These are phyloP conservation scores for Melampsora larici-populina DNA, from an alignment of 1,284 basidiomycete species.

Conservation along the genomic window DNA sequence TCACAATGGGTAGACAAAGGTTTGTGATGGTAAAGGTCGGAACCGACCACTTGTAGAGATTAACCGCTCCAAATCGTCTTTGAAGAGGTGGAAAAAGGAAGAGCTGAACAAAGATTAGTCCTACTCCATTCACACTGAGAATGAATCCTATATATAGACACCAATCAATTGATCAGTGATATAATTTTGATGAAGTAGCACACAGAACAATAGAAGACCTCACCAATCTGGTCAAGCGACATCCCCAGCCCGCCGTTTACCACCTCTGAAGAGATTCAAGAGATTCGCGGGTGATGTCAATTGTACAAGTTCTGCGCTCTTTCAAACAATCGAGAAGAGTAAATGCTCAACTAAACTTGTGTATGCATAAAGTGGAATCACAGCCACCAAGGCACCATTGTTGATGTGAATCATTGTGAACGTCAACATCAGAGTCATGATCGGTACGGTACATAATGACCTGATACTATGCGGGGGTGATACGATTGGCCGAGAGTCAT, in stretches of 20 bases:
- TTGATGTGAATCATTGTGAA: constrained; percentile 22
- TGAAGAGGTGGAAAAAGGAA: constrained; percentile 30
- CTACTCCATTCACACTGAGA: constrained; percentile 31
- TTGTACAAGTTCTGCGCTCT: neutral
- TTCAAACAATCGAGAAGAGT: neutral
- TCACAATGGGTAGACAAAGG: constrained; percentile 19
- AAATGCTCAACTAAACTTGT: constrained; percentile 11
- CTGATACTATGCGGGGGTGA: constrained; percentile 15
- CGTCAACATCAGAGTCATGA: constrained; percentile 26
- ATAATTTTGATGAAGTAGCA: neutral
- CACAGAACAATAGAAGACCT: neutral
- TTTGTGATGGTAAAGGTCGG: constrained; percentile 11
- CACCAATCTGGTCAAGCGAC: constrained; percentile 27
- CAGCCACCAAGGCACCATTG: constrained; percentile 28
- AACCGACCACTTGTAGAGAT: constrained; percentile 18
- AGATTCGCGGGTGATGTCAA: neutral
- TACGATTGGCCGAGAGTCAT: neutral
- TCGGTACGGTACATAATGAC: constrained; percentile 30
- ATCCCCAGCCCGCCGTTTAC: constrained; percentile 31
- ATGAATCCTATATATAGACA: constrained; percentile 8
- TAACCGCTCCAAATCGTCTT: constrained; percentile 17
- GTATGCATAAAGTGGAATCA: constrained; percentile 23
- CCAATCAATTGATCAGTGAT: neutral
- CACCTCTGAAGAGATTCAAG: constrained; percentile 6
- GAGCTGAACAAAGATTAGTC: constrained; percentile 32